Conservation (phyloP, 106 monocot genomes). For the Acorus gramineus region DNA sequence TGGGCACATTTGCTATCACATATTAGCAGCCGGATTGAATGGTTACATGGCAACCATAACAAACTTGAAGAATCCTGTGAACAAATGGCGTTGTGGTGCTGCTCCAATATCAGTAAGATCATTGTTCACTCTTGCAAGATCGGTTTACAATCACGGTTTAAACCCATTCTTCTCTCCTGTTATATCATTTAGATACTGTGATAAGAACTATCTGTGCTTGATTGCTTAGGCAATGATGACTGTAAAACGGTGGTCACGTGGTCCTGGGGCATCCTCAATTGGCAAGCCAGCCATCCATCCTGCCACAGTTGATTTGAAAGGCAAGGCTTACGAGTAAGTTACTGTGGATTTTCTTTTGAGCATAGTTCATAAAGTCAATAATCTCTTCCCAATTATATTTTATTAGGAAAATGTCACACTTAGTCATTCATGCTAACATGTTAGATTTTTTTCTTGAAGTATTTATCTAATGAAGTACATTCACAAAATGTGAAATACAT, state of each 20-base stretch:
- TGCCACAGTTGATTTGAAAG: constrained; percentile 68
- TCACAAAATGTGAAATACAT: too few species aligned
- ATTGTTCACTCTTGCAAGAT: background rate
- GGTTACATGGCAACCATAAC: constrained; percentile 91
- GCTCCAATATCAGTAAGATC: constrained; percentile 67
- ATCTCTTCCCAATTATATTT: background rate
- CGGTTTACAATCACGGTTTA: background rate
- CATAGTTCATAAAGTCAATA: background rate
- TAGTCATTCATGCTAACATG: too few species aligned
- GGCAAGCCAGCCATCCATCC: constrained; percentile 85
- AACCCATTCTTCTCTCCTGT: background rate
- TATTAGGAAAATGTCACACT: too few species aligned
- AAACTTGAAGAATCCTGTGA: constrained; percentile 71
- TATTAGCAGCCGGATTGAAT: constrained; percentile 74
- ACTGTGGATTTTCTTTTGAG: background rate
- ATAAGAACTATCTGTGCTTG: background rate
- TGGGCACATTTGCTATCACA: constrained; percentile 79
- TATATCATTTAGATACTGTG: background rate
- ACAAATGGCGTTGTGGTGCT: constrained; percentile 86
- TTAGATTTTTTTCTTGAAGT: too few species aligned
- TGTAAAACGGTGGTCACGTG: constrained; percentile 71
- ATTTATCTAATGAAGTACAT: too few species aligned
- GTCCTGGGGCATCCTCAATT: constrained; percentile 36
- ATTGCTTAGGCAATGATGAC: constrained; percentile 77
- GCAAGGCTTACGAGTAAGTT: constrained; percentile 84